phyloP scores from a whole-genome alignment of 192 early-diverging fungal genomes.

The Coemansia sp. region DNA sequence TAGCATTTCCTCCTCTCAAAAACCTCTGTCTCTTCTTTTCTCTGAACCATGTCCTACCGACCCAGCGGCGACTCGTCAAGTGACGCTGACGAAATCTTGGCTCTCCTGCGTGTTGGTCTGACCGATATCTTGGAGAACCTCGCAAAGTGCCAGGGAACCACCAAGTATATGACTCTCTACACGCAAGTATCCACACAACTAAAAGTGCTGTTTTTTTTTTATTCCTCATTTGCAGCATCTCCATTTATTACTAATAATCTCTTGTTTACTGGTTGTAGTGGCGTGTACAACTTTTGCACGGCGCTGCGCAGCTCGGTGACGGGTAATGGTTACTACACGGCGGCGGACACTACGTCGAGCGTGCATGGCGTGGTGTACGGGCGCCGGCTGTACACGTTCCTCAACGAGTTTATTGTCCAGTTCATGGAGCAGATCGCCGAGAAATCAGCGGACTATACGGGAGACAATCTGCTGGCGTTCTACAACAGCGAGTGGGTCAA shows the following conservation, averaged over 20 bases:
- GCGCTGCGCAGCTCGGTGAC: slow-evolving; percentile 25
- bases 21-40: not conserved
- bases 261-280: slow-evolving; percentile 20
- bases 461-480: slow-evolving; percentile 80
- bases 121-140: slow-evolving; percentile 77
- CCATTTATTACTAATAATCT: not conserved
- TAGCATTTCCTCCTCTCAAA: not conserved
- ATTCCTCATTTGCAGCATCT: not conserved
- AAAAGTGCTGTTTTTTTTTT: not conserved
- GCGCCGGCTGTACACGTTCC: slow-evolving; percentile 61
- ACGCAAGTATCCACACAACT: slow-evolving; percentile 60
- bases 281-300: slow-evolving; percentile 56
- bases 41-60: slow-evolving; percentile 9
- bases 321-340: slow-evolving; percentile 22
- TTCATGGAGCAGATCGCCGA: slow-evolving; percentile 54
- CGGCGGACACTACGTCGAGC: slow-evolving; percentile 49
- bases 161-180: slow-evolving; percentile 68
- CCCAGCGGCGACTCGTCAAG: slow-evolving; percentile 8
- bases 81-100: slow-evolving; percentile 66
- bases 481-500: slow-evolving; percentile 89
- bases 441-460: slow-evolving; percentile 63
- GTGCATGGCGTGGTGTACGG: slow-evolving; percentile 53
- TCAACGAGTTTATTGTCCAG: slow-evolving; percentile 57
- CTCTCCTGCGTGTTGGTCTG: slow-evolving; percentile 70
- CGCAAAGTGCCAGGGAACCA: slow-evolving; percentile 69